Evolutionary conservation across 2,329 filamentous ascomycete genomes (phyloP).

Genomic region (Colletotrichum viniferum): DNA sequence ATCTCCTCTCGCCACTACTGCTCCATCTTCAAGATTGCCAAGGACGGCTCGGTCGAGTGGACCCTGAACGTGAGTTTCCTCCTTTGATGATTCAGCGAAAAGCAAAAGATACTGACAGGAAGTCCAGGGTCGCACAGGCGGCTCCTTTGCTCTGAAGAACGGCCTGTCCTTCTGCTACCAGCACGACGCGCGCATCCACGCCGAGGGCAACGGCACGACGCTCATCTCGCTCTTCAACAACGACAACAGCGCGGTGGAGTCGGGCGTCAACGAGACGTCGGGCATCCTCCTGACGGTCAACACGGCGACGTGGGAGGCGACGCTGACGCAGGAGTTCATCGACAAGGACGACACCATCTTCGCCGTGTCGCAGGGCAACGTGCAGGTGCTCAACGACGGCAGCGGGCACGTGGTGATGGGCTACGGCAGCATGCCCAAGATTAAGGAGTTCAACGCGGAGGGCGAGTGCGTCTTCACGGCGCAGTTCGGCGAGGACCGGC

Average conservation of each 20-base stretch:
- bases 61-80: background rate
- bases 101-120: background rate
- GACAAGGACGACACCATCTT: slow-evolving; percentile 34
- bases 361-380: slow-evolving; percentile 52
- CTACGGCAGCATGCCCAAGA: slow-evolving; percentile 56
- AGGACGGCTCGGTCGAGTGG: slow-evolving; percentile 28
- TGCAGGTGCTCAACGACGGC: slow-evolving; percentile 51
- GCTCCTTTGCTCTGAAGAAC: slow-evolving; percentile 22
- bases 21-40: slow-evolving; percentile 46
- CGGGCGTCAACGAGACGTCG: slow-evolving; percentile 25
- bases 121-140: background rate
- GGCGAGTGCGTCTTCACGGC: slow-evolving; percentile 57
- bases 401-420: slow-evolving; percentile 59
- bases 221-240: slow-evolving; percentile 39
- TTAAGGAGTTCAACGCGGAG: slow-evolving; percentile 50
- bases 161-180: slow-evolving; percentile 37
- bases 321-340: slow-evolving; percentile 25
- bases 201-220: slow-evolving; percentile 23
- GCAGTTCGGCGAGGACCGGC: slow-evolving; percentile 44
- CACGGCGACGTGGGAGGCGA: slow-evolving; percentile 30
- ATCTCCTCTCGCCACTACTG: slow-evolving; percentile 57
- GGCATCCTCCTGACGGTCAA: slow-evolving; percentile 27
- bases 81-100: background rate
- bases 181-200: slow-evolving; percentile 35
- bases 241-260: slow-evolving; percentile 28